Percentiles rank a stretch among this genome's conserved stretches.
phyloP scores from a whole-genome alignment of 495 filamentous ascomycete genomes.

The Rhizodiscina lignyota region DNA sequence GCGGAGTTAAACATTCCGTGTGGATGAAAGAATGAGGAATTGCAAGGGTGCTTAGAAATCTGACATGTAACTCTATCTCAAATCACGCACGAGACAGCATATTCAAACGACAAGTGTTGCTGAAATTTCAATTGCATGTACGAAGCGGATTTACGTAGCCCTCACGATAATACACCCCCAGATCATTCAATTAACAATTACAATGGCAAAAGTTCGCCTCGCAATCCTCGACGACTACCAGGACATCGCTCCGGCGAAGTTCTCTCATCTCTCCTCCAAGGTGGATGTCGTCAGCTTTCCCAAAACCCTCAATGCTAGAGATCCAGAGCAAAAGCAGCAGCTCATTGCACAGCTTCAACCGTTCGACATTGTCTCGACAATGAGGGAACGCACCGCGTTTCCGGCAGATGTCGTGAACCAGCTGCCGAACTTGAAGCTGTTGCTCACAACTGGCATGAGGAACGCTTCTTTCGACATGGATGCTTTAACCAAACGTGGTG shows the following conservation, averaged over 20 bases:
- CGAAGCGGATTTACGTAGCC: too few species aligned
- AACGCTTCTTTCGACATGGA: constrained; percentile 51
- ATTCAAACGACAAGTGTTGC: too few species aligned
- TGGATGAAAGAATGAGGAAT: too few species aligned
- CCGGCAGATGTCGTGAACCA: constrained; percentile 38
- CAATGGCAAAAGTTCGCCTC: too few species aligned
- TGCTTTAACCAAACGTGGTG: constrained; percentile 36
- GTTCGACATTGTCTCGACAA: constrained; percentile 51
- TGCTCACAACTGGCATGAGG: constrained; percentile 52
- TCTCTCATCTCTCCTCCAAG: constrained; percentile 34
- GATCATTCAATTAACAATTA: too few species aligned
- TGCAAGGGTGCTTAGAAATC: too few species aligned
- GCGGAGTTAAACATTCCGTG: too few species aligned
- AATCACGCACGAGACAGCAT: too few species aligned
- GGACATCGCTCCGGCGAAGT: constrained; percentile 38
- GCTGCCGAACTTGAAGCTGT: constrained; percentile 60
- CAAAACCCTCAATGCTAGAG: constrained; percentile 35
- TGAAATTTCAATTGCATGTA: too few species aligned
- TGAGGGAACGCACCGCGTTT: constrained; percentile 73
- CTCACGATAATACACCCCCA: too few species aligned
- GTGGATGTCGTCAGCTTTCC: constrained; percentile 43
- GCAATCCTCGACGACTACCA: constrained; percentile 81
- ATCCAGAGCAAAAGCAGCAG: constrained; percentile 23
- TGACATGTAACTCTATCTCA: too few species aligned
- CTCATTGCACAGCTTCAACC: constrained; percentile 47